Evolutionary conservation across 257 asterid genomes (phyloP).

Genomic region (Penstemon barbatus): DNA sequence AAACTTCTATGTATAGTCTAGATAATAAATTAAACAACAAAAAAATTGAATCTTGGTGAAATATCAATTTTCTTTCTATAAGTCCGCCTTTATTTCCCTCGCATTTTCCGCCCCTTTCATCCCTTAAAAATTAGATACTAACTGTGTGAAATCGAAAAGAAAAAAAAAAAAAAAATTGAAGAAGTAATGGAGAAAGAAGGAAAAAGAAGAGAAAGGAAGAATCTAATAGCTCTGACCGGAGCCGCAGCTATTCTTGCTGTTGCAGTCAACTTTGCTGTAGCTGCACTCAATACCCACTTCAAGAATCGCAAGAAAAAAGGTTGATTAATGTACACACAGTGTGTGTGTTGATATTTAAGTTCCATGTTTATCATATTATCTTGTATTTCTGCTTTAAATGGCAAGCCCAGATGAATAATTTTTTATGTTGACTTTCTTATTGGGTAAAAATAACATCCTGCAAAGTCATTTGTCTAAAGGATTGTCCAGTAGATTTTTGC

Average conservation of each 20-base stretch:
- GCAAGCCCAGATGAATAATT: slow-evolving; percentile 12
- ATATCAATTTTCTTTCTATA: slow-evolving; percentile 17
- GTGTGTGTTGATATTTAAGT: slow-evolving; percentile 9
- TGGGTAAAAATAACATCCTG: slow-evolving; percentile 15
- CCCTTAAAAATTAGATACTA: not conserved
- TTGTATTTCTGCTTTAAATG: slow-evolving; percentile 10
- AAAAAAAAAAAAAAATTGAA: not conserved
- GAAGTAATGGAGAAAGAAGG: slow-evolving; percentile 34
- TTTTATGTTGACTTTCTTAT: slow-evolving; percentile 11
- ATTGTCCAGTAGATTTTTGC: slow-evolving; percentile 12
- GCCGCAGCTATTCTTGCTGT: slow-evolving; percentile 80
- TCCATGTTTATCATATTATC: not conserved
- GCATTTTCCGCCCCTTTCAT: slow-evolving; percentile 42
- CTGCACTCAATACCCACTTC: slow-evolving; percentile 50
- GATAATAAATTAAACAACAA: no score
- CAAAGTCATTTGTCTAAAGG: not conserved
- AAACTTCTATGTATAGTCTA: no score
- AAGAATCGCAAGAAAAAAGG: slow-evolving; percentile 72
- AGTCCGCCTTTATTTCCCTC: slow-evolving; percentile 42
- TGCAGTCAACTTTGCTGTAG: slow-evolving; percentile 70
- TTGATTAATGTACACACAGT: slow-evolving; percentile 11
- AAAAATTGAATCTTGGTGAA: slow-evolving; percentile 23
- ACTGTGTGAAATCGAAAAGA: not conserved
- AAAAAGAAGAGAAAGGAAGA: slow-evolving; percentile 52
- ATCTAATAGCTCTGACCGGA: slow-evolving; percentile 75